Conservation (phyloP, 768 basidiomycete species). For the Kwoniella dejecticola region DNA sequence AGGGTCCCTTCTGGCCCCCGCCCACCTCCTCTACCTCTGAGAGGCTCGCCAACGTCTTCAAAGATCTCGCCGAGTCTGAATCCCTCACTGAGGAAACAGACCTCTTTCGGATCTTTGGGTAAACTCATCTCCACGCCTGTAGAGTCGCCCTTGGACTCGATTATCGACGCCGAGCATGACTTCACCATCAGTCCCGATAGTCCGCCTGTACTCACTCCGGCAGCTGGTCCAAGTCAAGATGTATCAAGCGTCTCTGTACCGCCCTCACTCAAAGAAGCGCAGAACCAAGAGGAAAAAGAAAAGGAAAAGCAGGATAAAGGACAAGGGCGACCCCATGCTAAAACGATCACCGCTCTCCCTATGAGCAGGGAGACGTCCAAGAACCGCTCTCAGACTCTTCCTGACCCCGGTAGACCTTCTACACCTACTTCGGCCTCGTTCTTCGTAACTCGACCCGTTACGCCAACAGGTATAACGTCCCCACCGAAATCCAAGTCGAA, state of each 20-base stretch:
- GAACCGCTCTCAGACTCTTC: conserved; percentile 12
- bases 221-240: conserved; percentile 9
- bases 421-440: conserved; percentile 21
- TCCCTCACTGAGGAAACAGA: conserved; percentile 3
- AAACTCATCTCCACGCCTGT: neutral
- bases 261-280: neutral
- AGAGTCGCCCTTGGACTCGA: conserved; percentile 20
- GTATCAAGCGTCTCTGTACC: neutral
- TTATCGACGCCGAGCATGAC: conserved; percentile 27
- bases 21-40: conserved; percentile 17
- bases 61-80: neutral
- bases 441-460: conserved; percentile 9
- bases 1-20: conserved; percentile 21
- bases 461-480: conserved; percentile 15
- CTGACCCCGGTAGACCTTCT: neutral
- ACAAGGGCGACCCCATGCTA: neutral
- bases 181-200: conserved; percentile 31
- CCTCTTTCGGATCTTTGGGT: conserved; percentile 7
- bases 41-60: conserved; percentile 14
- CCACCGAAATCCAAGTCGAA: conserved; percentile 22
- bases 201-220: conserved; percentile 15
- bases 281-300: neutral
- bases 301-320: no score
- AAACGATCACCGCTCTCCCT: conserved; percentile 9
- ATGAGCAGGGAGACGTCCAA: conserved; percentile 16